Conservation (phyloP, 305 asterid genomes). For the Withania somnifera region DNA sequence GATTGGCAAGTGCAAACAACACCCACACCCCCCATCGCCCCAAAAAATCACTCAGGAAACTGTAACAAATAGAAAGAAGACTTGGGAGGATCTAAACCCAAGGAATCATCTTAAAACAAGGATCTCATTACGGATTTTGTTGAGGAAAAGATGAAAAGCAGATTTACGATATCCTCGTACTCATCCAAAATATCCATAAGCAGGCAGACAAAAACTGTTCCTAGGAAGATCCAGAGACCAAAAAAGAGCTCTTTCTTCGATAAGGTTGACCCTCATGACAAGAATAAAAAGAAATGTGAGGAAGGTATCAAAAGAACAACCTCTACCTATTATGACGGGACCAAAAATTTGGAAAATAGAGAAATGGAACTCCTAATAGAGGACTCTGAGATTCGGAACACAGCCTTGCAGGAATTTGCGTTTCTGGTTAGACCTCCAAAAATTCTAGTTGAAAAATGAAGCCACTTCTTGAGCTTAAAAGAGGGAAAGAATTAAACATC, state of each 20-base stretch:
- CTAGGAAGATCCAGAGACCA: background rate
- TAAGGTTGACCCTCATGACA: background rate
- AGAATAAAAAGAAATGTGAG: background rate
- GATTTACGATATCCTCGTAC: background rate
- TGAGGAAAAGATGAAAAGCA: background rate
- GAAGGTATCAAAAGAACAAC: background rate
- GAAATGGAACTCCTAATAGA: background rate
- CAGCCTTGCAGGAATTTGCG: background rate
- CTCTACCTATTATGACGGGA: background rate
- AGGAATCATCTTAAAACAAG: background rate
- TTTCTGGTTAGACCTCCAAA: background rate
- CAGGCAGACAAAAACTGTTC: background rate
- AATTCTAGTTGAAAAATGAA: background rate
- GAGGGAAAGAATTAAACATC: background rate
- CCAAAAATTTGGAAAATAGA: background rate
- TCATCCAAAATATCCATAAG: background rate
- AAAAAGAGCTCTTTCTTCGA: background rate
- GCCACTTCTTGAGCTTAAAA: background rate
- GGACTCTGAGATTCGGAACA: background rate
- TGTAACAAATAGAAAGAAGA: background rate
- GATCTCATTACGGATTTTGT: background rate
- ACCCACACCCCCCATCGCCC: too few relatives aligned
- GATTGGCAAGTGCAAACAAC: background rate
- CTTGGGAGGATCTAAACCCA: background rate
- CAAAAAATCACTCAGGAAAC: background rate